Evolutionary conservation across 2,329 filamentous ascomycete species (phyloP).

Genomic region (Fusarium newnesense): DNA sequence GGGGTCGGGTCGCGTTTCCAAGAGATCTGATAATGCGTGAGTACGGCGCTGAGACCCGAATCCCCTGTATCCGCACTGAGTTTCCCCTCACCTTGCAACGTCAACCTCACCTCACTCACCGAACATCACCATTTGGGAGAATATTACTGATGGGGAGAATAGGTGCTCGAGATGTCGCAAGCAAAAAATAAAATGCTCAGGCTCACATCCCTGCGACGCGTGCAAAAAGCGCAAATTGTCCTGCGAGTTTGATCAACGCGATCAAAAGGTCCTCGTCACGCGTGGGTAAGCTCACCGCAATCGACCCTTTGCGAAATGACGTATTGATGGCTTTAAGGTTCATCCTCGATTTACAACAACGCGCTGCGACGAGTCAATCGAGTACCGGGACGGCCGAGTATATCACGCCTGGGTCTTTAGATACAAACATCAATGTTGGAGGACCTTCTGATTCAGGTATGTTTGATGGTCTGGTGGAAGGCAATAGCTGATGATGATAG

Average conservation of each 20-base stretch:
- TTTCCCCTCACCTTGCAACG: background rate
- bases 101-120: background rate
- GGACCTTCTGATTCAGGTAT: slow-evolving; percentile 33
- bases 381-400: slow-evolving; percentile 24
- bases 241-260: slow-evolving; percentile 53
- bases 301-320: background rate
- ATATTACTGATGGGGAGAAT: background rate
- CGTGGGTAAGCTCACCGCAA: slow-evolving; percentile 48
- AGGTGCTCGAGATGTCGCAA: slow-evolving; percentile 47
- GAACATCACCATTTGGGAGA: background rate
- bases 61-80: background rate
- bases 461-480: fast-evolving
- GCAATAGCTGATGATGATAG: background rate
- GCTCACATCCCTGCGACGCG: slow-evolving; percentile 47
- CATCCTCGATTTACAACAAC: slow-evolving; percentile 50
- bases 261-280: slow-evolving; percentile 61
- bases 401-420: slow-evolving; percentile 38
- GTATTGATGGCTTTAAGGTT: slow-evolving; percentile 40
- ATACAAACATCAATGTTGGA: slow-evolving; percentile 30
- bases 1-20: slow-evolving; percentile 36
- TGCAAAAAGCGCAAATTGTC: slow-evolving; percentile 48
- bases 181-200: slow-evolving; percentile 50
- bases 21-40: slow-evolving; percentile 43
- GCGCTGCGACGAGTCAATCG: slow-evolving; percentile 29
- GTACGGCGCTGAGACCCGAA: background rate